These are phyloP conservation scores for Neurospora africana DNA, from an alignment of 495 filamentous ascomycete genomes.

Conservation along the genomic window DNA sequence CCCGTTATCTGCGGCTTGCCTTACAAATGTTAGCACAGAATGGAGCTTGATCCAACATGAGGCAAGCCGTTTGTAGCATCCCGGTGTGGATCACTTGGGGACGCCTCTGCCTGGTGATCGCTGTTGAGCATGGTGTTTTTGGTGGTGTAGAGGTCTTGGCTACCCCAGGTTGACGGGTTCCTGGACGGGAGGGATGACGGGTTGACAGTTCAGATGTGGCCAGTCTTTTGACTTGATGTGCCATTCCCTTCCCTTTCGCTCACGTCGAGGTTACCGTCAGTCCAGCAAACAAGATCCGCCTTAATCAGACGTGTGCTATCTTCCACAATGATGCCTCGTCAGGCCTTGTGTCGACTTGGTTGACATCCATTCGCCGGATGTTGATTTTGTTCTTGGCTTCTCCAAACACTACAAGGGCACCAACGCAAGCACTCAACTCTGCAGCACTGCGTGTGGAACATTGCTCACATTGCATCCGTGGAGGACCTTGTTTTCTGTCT, in stretches of 20 bases:
- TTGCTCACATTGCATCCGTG: neutral
- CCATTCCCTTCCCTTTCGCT: neutral
- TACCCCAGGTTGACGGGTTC: neutral
- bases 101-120: neutral
- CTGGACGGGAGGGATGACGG: neutral
- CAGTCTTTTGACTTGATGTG: neutral
- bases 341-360: constrained; percentile 12
- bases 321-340: neutral
- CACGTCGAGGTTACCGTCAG: neutral
- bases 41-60: neutral
- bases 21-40: neutral
- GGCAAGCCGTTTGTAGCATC: neutral
- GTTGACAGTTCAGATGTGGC: neutral
- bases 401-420: neutral
- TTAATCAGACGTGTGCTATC: neutral
- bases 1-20: neutral
- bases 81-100: neutral
- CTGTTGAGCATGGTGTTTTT: neutral
- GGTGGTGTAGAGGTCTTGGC: neutral
- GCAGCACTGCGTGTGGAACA: neutral
- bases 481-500: neutral
- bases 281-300: neutral
- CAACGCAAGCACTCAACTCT: neutral
- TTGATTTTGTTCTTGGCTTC: neutral
- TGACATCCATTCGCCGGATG: constrained; percentile 8